Percentiles rank a stretch among this genome's conserved stretches.
These are phyloP conservation scores for Trichoderma guizhouense DNA, from an alignment of 2,329 filamentous ascomycete species.

Conservation along the genomic window DNA sequence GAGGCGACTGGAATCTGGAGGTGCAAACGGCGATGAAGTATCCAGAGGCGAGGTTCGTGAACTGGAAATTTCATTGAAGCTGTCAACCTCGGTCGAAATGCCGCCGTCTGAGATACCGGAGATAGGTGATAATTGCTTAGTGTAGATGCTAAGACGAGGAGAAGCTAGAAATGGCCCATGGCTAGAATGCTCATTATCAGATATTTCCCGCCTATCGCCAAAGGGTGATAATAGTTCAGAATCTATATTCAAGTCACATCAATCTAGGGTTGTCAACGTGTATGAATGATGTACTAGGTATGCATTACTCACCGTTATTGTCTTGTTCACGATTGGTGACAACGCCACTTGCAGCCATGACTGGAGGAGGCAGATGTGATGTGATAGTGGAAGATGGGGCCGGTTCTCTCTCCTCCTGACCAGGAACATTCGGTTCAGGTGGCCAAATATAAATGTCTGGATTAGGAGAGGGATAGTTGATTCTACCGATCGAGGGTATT, in stretches of 20 bases:
- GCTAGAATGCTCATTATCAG: background rate
- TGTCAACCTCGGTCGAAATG: background rate
- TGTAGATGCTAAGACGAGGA: background rate
- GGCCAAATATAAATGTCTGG: background rate
- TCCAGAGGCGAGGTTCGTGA: too few species aligned
- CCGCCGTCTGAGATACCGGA: background rate
- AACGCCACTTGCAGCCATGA: background rate
- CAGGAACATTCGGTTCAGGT: background rate
- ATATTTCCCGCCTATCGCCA: background rate
- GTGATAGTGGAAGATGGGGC: fast-evolving
- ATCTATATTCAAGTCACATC: background rate
- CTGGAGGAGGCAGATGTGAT: background rate
- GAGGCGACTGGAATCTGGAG: too few species aligned
- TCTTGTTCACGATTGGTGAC: fast-evolving
- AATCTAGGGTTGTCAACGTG: too few species aligned
- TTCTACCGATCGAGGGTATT: background rate
- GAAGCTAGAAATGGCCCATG: background rate
- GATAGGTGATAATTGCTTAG: background rate
- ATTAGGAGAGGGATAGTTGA: background rate
- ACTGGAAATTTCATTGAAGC: too few species aligned
- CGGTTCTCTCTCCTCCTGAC: fast-evolving
- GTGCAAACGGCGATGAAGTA: too few species aligned
- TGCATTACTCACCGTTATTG: background rate
- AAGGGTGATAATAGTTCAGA: background rate
- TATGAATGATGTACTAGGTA: background rate